A percentile compares a stretch with the other conserved stretches of the same genome.
phyloP scores from a whole-genome alignment of 768 basidiomycete genomes.

The Gymnopilus dilepis region DNA sequence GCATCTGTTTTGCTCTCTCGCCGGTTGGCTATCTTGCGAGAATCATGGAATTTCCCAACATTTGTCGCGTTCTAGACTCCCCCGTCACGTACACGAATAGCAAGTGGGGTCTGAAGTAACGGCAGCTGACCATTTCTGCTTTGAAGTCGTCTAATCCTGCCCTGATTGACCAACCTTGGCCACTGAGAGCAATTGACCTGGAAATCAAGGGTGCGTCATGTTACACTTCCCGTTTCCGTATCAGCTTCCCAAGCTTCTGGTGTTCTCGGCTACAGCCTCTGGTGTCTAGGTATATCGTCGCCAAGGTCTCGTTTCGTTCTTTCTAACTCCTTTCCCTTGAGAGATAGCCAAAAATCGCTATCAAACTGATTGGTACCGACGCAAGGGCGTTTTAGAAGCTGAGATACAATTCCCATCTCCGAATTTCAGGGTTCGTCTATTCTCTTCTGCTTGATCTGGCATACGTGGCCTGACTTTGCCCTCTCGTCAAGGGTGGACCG shows the following conservation, averaged over 20 bases:
- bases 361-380: not conserved
- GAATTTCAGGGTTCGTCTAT: conserved; percentile 1
- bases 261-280: not conserved
- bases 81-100: not conserved
- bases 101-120: conserved; percentile 6
- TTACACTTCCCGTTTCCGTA: not conserved
- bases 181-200: not conserved
- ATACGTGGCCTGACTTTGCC: not conserved
- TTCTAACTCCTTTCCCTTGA: not conserved
- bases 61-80: not conserved
- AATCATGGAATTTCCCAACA: not conserved
- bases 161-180: not conserved
- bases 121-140: not conserved
- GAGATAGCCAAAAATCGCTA: not conserved
- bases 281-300: not conserved
- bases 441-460: not conserved
- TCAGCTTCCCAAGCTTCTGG: not conserved
- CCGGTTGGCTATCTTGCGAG: not conserved
- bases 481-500: not conserved
- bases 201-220: conserved; percentile 3
- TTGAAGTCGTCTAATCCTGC: not conserved
- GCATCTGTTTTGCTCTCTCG: not conserved
- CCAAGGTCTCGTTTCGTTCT: not conserved
- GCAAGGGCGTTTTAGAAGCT: conserved; percentile 5
- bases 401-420: not conserved